Conservation (phyloP, 495 filamentous ascomycete genomes). For the Xanthoparmelia taractica region DNA sequence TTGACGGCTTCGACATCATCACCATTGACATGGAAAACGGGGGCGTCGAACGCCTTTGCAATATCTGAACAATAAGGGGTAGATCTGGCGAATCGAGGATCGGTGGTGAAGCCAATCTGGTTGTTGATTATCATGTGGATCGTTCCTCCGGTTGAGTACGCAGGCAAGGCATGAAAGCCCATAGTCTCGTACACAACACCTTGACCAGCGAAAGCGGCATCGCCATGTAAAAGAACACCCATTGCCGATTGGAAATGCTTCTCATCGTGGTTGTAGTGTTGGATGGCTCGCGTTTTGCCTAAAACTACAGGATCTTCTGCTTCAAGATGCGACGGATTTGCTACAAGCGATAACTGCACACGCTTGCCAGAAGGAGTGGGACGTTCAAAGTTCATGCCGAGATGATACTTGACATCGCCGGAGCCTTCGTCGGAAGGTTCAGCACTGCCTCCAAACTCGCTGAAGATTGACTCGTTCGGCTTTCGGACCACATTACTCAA, state of each 20-base stretch:
- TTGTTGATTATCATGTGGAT: constrained; percentile 98
- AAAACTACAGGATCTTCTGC: constrained; percentile 97
- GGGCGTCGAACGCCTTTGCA: constrained; percentile 95
- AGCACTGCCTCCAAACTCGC: constrained; percentile 85
- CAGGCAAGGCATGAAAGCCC: constrained; percentile 90
- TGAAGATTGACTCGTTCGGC: constrained; percentile 98
- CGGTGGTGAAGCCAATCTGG: constrained; percentile 99
- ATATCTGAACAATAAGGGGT: constrained; percentile 99
- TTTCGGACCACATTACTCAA: constrained; percentile 98
- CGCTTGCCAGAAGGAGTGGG: constrained; percentile 97
- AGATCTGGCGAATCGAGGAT: constrained; percentile 91
- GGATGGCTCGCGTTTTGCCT: constrained; percentile 93
- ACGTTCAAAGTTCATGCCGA: constrained; percentile 99
- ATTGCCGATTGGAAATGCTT: constrained; percentile 78
- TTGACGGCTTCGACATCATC: constrained; percentile 98
- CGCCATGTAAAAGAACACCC: constrained; percentile 91
- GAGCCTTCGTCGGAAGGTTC: constrained; percentile 92
- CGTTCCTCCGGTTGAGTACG: constrained; percentile 94
- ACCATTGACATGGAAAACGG: constrained; percentile 97
- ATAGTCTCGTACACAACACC: constrained; percentile 97
- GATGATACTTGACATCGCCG: constrained; percentile 97
- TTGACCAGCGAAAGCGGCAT: constrained; percentile 93
- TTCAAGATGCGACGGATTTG: constrained; percentile 97
- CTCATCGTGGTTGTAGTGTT: constrained; percentile 98
- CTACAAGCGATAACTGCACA: constrained; percentile 93